Conservation (phyloP, 371 early-diverging fungal species). For the Lichtheimia hyalospora region DNA sequence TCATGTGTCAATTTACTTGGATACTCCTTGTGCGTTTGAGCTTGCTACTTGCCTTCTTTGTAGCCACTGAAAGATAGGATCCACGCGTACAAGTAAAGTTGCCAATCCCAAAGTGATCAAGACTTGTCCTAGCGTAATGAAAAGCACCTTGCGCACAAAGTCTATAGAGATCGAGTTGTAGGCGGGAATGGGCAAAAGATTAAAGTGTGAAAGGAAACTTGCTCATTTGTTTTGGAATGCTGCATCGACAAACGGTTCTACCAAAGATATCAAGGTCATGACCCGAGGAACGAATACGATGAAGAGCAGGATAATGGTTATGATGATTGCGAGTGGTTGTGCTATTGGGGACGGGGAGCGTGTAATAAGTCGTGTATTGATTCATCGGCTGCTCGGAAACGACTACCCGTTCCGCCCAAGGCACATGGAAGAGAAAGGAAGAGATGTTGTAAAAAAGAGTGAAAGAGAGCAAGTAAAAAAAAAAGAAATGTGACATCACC, state of each 20-base stretch:
- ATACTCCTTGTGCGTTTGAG: neutral
- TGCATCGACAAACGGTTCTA: slow-evolving; percentile 28
- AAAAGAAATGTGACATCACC: too few relatives aligned
- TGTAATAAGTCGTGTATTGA: neutral
- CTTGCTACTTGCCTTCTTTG: slow-evolving; percentile 22
- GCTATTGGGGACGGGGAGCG: slow-evolving; percentile 1
- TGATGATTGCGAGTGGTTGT: too few relatives aligned
- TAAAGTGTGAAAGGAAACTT: slow-evolving; percentile 5
- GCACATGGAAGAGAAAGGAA: slow-evolving; percentile 1
- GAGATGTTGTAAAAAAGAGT: neutral
- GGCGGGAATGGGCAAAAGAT: neutral
- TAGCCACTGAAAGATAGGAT: slow-evolving; percentile 25
- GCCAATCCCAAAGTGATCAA: slow-evolving; percentile 8
- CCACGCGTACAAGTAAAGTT: slow-evolving; percentile 11
- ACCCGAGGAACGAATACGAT: slow-evolving; percentile 16
- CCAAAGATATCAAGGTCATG: slow-evolving; percentile 43
- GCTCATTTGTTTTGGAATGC: slow-evolving; percentile 39
- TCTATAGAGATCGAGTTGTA: slow-evolving; percentile 6
- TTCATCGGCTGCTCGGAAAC: neutral
- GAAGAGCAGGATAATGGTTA: neutral
- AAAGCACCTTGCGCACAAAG: slow-evolving; percentile 18
- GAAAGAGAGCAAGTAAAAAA: neutral
- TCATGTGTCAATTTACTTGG: too few relatives aligned
- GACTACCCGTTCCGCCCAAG: neutral
- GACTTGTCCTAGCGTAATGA: slow-evolving; percentile 15